Evolutionary conservation across 1,139 yeast genomes (phyloP).

Genomic region (Pichia cactophila): DNA sequence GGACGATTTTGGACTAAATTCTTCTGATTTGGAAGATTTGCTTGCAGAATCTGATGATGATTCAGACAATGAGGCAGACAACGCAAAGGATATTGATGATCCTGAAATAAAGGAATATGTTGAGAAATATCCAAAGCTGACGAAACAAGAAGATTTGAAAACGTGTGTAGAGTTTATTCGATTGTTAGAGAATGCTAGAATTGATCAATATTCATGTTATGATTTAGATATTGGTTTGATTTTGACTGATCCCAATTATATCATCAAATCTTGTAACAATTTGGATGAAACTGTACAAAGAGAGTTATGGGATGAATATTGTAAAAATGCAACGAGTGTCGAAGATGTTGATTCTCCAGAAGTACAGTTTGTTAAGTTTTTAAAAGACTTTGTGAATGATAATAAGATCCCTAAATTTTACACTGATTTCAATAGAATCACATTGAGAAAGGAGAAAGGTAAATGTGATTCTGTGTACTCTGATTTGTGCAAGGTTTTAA

Average conservation of each 20-base stretch:
- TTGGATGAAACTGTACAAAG: conserved; percentile 1
- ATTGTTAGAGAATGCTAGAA: conserved; percentile 21
- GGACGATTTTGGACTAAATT: conserved; percentile 14
- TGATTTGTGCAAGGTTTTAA: conserved; percentile 1
- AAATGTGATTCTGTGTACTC: background rate
- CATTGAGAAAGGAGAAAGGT: background rate
- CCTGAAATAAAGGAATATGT: conserved; percentile 3
- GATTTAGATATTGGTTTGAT: conserved; percentile 37
- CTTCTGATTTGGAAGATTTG: conserved; percentile 14
- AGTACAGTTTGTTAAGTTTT: conserved; percentile 3
- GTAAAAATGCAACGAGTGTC: background rate
- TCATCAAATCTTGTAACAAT: background rate
- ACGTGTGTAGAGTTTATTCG: background rate
- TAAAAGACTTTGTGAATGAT: background rate
- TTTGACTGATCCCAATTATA: conserved; percentile 34
- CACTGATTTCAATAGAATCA: conserved; percentile 17
- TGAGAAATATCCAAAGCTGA: background rate
- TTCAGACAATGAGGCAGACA: background rate
- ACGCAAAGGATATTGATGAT: conserved; percentile 24
- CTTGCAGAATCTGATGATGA: background rate
- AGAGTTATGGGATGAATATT: conserved; percentile 10
- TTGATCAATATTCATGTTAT: conserved; percentile 42
- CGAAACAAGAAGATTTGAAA: background rate
- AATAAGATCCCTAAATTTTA: conserved; percentile 12
- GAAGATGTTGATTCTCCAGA: conserved; percentile 1